Conservation (phyloP, 2,329 filamentous ascomycete species). For the Podosphaera aphanis region DNA sequence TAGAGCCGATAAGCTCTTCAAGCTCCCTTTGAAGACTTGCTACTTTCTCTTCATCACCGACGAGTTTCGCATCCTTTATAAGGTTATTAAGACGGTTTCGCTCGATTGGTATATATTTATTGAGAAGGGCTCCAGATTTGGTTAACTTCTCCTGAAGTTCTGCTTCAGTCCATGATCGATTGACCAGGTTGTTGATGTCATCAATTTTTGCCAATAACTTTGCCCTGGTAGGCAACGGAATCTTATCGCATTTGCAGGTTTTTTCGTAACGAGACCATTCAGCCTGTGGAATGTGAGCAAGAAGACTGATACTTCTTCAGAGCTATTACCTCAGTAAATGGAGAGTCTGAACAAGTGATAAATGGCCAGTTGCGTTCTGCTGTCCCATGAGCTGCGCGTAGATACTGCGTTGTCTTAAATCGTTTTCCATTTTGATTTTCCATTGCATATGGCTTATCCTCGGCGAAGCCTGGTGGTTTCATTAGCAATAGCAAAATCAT, state of each 20-base stretch:
- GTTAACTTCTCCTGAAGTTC: slow-evolving; percentile 63
- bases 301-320: not conserved
- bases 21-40: slow-evolving; percentile 34
- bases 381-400: slow-evolving; percentile 60
- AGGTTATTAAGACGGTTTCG: slow-evolving; percentile 42
- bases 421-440: slow-evolving; percentile 47
- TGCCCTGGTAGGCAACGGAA: slow-evolving; percentile 50
- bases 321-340: slow-evolving; percentile 48
- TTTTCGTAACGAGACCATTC: slow-evolving; percentile 68
- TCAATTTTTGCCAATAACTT: slow-evolving; percentile 47
- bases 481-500: slow-evolving; percentile 11
- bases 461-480: slow-evolving; percentile 38
- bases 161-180: slow-evolving; percentile 58
- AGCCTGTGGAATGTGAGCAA: slow-evolving; percentile 21
- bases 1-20: slow-evolving; percentile 39
- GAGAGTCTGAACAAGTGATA: slow-evolving; percentile 65
- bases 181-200: slow-evolving; percentile 58
- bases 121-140: slow-evolving; percentile 42
- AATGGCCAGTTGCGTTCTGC: slow-evolving; percentile 72
- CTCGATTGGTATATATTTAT: slow-evolving; percentile 41
- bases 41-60: slow-evolving; percentile 34
- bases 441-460: slow-evolving; percentile 65
- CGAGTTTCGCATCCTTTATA: slow-evolving; percentile 40
- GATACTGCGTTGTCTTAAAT: slow-evolving; percentile 71
- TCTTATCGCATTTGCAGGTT: slow-evolving; percentile 46